These are phyloP conservation scores for Nemania diffusa DNA, from an alignment of 2,329 filamentous ascomycete genomes.

Conservation along the genomic window DNA sequence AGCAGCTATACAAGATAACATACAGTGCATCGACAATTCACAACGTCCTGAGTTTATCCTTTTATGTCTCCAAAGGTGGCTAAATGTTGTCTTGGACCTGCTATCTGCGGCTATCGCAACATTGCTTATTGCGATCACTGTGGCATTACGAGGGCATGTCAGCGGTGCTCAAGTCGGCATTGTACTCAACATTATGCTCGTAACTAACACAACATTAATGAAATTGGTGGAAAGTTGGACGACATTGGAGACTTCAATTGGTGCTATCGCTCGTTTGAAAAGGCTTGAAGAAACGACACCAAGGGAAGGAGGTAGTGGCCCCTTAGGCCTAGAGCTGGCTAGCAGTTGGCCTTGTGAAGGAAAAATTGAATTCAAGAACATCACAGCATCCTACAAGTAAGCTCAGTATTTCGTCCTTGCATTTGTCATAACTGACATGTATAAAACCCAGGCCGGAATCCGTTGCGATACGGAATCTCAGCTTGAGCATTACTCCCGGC, in stretches of 20 bases:
- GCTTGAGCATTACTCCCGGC: conserved; percentile 51
- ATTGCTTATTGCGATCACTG: conserved; percentile 44
- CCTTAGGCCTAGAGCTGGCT: conserved; percentile 8
- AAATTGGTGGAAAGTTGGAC: conserved; percentile 50
- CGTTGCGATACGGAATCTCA: conserved; percentile 43
- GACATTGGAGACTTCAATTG: conserved; percentile 51
- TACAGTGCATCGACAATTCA: conserved; percentile 53
- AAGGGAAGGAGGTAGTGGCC: conserved; percentile 35
- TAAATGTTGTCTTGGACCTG: conserved; percentile 62
- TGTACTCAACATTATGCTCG: conserved; percentile 51
- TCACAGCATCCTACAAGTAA: conserved; percentile 49
- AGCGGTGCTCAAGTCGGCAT: conserved; percentile 50
- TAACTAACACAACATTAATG: conserved; percentile 51
- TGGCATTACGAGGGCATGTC: conserved; percentile 35
- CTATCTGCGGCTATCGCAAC: conserved; percentile 60
- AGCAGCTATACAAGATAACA: conserved; percentile 37
- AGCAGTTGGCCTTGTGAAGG: conserved; percentile 47
- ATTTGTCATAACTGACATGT: background rate
- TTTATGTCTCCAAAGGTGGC: conserved; percentile 63
- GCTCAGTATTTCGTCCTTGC: background rate
- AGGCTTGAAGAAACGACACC: conserved; percentile 43
- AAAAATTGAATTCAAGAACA: conserved; percentile 40
- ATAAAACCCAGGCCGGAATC: conserved; percentile 28
- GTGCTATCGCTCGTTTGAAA: conserved; percentile 50
- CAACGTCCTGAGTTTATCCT: conserved; percentile 63